Evolutionary conservation across 2,329 filamentous ascomycete genomes (phyloP).

Genomic region (Intubia oerlemansii): DNA sequence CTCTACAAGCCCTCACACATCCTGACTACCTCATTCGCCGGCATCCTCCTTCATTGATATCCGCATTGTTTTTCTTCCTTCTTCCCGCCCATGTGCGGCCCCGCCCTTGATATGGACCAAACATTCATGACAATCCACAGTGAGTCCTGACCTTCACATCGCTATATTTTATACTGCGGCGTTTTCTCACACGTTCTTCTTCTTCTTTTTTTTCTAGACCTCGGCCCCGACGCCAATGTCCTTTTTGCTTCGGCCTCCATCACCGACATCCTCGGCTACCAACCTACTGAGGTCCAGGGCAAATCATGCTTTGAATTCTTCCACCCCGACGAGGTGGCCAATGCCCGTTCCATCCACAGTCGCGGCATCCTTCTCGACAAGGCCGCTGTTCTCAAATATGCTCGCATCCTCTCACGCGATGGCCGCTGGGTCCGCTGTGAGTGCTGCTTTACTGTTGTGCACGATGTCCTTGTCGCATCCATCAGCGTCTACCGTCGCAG

Average conservation of each 20-base stretch:
- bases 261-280: slow-evolving; percentile 62
- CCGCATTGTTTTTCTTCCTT: background rate
- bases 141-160: no score
- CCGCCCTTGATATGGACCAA: slow-evolving; percentile 38
- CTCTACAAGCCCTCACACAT: no score
- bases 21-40: no score
- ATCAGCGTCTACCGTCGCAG: slow-evolving; percentile 56
- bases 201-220: no score
- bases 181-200: no score
- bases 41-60: no score
- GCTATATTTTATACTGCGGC: no score
- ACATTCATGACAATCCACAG: slow-evolving; percentile 87
- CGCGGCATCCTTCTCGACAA: slow-evolving; percentile 61
- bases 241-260: slow-evolving; percentile 72
- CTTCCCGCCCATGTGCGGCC: background rate
- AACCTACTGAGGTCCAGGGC: slow-evolving; percentile 52
- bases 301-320: slow-evolving; percentile 73
- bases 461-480: slow-evolving; percentile 71
- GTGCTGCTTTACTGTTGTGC: slow-evolving; percentile 75
- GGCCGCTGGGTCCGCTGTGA: slow-evolving; percentile 63
- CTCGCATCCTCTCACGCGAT: slow-evolving; percentile 43
- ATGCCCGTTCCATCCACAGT: slow-evolving; percentile 50
- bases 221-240: slow-evolving; percentile 54
- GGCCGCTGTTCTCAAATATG: slow-evolving; percentile 67
- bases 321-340: slow-evolving; percentile 58